Base-by-base conservation (phyloP, 2,329 filamentous ascomycete species). In the Hypocreales sp. region DNA sequence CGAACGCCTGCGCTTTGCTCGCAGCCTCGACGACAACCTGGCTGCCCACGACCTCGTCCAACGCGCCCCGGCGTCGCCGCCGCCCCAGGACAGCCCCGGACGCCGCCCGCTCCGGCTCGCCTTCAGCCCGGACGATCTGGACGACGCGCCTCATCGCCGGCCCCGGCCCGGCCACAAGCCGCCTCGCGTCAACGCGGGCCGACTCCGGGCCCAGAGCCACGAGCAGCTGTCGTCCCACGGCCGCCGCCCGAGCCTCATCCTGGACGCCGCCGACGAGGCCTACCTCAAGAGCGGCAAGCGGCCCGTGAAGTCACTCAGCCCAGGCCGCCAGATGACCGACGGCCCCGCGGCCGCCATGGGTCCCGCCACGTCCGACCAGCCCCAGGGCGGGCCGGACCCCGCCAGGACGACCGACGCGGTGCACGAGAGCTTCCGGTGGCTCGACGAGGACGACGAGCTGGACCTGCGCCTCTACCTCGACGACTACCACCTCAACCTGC, bases 371-470 rank as follows among this genome's bases (percentile, higher is more conserved):
- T 28, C 27, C 13, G 39, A 44, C 15, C 35, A 36, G 27, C 26
- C 32, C 15, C 30, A 25, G 15, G 26, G 28, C 15, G 33, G 31
- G 13, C 27, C 37, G 15, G 39, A 39, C 18, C 14, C 22, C 16
- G 35, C 35, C 5, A 39, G 39, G 17, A 43, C 65, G 38, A 52
- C 65, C 20, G 60, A 68, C 27, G 65, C 66, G 2, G 57, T 79
- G 31, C 68, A 71, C 26, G 72, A 82, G 34, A 75, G 64, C 43
- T 78, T 83, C 38, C 64, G 72, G 26, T 82, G 78, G 76, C 56
- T 83, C 15, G 77, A 84, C 17, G 74, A 81, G 31, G 72, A 80
- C 28, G 67, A 75, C 12, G 68, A 79, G 28, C 55, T 86, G 18
- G 77, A 86, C 40, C 49, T 77, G 15, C 60, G 67, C 24, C 60